A percentile compares a stretch with the other conserved stretches of the same genome.
phyloP scores from a whole-genome alignment of 2,329 filamentous ascomycete genomes.

The Exophiala mesophila region DNA sequence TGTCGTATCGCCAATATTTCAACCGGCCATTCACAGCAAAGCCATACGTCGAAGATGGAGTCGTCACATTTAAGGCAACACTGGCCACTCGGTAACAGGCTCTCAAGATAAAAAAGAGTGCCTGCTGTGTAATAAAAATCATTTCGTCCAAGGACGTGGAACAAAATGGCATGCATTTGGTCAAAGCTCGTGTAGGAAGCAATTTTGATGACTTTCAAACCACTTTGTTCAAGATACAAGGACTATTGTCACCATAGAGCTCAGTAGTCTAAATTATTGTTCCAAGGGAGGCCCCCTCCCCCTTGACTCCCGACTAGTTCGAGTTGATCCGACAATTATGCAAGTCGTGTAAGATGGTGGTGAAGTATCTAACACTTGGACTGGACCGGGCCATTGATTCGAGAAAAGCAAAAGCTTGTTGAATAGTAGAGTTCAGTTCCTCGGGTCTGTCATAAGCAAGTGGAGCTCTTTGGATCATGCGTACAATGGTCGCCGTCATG shows the following conservation, averaged over 20 bases:
- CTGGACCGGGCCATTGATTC: conserved; percentile 2
- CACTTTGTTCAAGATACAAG: neutral
- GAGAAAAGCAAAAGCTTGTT: conserved; percentile 3
- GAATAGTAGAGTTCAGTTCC: conserved; percentile 4
- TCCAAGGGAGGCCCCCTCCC: no score
- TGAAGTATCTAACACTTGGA: conserved; percentile 2
- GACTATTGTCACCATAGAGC: neutral
- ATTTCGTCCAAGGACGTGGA: no score
- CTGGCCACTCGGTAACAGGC: conserved; percentile 1
- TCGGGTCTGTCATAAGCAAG: conserved; percentile 4
- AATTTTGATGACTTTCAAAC: no score
- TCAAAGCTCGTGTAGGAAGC: no score
- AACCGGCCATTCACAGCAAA: conserved; percentile 1
- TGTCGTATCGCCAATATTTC: conserved; percentile 5
- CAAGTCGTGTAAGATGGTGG: conserved; percentile 2
- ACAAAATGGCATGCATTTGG: no score
- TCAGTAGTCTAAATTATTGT: neutral
- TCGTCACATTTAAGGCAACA: conserved; percentile 2
- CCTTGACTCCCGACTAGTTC: neutral
- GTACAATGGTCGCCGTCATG: conserved; percentile 1
- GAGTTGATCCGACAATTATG: neutral
- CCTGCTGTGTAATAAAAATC: no score
- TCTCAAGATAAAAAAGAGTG: neutral
- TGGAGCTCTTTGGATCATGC: conserved; percentile 1
- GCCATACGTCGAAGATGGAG: conserved; percentile 3